Evolutionary conservation across 164 flowering plant genomes (phyloP).

Genomic region (Akebia trifoliata): DNA sequence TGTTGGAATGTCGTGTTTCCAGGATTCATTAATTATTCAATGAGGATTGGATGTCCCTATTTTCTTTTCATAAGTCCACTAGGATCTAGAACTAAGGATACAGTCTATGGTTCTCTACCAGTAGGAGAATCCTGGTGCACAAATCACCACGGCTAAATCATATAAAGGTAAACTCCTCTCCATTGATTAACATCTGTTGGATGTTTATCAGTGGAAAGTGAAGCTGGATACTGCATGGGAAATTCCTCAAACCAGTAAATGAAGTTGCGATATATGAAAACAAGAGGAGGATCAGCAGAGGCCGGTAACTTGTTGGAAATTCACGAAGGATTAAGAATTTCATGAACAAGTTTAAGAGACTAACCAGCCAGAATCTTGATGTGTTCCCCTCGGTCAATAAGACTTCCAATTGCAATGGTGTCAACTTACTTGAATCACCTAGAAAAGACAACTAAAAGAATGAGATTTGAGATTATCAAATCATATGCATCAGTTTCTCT

Average conservation of each 20-base stretch:
- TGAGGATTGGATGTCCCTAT: too few relatives aligned
- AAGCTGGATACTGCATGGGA: too few relatives aligned
- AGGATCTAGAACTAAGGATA: neutral
- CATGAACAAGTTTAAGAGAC: constrained; percentile 22
- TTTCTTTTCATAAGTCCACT: neutral
- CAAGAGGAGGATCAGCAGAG: neutral
- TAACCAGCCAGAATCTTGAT: constrained; percentile 88
- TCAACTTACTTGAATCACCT: constrained; percentile 65
- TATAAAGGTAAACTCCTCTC: neutral
- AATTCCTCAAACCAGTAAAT: too few relatives aligned
- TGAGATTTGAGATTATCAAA: constrained; percentile 4
- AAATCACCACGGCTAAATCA: neutral
- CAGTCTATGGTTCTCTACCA: neutral
- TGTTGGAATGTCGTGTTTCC: too few relatives aligned
- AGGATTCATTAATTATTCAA: too few relatives aligned
- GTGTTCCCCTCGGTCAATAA: constrained; percentile 77
- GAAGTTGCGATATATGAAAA: too few relatives aligned
- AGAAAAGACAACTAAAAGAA: constrained; percentile 11
- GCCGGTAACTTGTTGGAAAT: too few relatives aligned
- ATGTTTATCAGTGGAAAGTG: neutral
- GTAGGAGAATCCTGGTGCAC: neutral
- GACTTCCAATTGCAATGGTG: constrained; percentile 86
- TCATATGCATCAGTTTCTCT: neutral
- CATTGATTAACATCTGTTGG: neutral
- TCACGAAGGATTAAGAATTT: neutral